Percentiles rank a stretch among this genome's conserved stretches.
These are phyloP conservation scores for Suillus subaureus DNA, from an alignment of 768 basidiomycete genomes.

Conservation along the genomic window DNA sequence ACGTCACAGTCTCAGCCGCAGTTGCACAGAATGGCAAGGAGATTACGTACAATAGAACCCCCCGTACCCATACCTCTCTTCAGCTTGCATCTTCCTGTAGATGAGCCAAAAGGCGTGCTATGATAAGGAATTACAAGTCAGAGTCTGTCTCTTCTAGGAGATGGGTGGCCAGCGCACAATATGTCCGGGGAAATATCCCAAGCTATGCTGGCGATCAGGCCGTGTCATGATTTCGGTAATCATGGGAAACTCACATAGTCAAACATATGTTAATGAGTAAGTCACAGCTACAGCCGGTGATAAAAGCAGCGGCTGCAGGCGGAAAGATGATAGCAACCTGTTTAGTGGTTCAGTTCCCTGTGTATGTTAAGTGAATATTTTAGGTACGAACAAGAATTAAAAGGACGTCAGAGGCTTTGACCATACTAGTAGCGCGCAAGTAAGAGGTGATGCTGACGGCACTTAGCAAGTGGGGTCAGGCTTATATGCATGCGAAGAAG, in stretches of 20 bases:
- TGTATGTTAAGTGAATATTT: background rate
- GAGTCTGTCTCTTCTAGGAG: background rate
- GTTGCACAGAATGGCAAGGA: background rate
- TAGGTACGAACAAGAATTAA: slow-evolving; percentile 67
- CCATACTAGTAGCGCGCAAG: slow-evolving; percentile 30
- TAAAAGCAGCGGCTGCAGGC: slow-evolving; percentile 74
- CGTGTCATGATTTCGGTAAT: background rate
- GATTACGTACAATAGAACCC: slow-evolving; percentile 70
- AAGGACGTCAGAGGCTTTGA: slow-evolving; percentile 70
- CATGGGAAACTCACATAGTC: slow-evolving; percentile 57
- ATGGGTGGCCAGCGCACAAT: slow-evolving; percentile 37
- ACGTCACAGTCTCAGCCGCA: slow-evolving; percentile 1
- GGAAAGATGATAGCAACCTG: slow-evolving; percentile 82
- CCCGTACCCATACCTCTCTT: slow-evolving; percentile 77
- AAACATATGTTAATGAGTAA: slow-evolving; percentile 81
- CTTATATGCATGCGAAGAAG: background rate
- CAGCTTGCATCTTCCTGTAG: slow-evolving; percentile 87
- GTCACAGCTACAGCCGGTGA: slow-evolving; percentile 86
- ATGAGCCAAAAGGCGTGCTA: slow-evolving; percentile 90
- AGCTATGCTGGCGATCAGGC: slow-evolving; percentile 38
- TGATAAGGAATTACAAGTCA: background rate
- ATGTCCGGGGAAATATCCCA: slow-evolving; percentile 76
- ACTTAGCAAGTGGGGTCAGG: background rate
- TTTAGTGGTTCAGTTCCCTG: slow-evolving; percentile 1
- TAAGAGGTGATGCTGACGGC: background rate